Evolutionary conservation across 768 basidiomycete genomes (phyloP), one percentile per base, ranked within the genome.

Genomic region (Mycena crocata): DNA sequence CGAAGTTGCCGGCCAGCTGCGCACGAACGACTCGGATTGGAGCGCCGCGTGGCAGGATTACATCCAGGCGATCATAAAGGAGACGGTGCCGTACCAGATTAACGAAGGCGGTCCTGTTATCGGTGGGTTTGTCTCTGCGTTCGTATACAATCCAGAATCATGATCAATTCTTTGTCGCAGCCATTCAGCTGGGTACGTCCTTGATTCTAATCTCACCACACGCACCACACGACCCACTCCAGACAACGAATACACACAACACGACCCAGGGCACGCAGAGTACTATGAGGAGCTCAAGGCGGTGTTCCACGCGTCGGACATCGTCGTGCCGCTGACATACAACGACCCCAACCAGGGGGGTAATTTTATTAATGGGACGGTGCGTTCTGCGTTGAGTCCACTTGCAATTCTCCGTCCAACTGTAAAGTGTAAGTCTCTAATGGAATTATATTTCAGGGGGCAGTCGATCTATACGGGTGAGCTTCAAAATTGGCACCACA

Each of bases 171-270:
- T 24, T 31, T 37, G 46, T 55, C 24, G 2, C 30, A 65, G 65
- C 69, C 9, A 52, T 66, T 6, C 69, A 67, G 40, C 50, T 67
- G 12, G 69, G 64, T 69, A 31, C 3, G 64, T 62, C 12, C 14
- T 35, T 12, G 4, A 2, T 9, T 12, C 30, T 26, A 19, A 46
- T 17, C 3, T 21, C n/a, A 19, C 23, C 19, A 34, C 59, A 28
- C 17, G 26, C 3, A 28, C 24, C 35, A 4, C 14, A 28, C 15
- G 24, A n/a, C n/a, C n/a, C n/a, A n/a, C n/a, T n/a, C n/a, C 69
- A 90, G 93, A 94, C 72, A 94, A 95, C 59, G 93, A 94, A 75
- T 93, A 90, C 71, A 81, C 82, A 6, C 90, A 93, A 67, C 82
- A 70, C 34, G n/a, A 76, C 13, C 76, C 82, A 23, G 77, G 69